phyloP scores from a whole-genome alignment of 2,329 filamentous ascomycete genomes.

The Ophiocordyceps sinensis region DNA sequence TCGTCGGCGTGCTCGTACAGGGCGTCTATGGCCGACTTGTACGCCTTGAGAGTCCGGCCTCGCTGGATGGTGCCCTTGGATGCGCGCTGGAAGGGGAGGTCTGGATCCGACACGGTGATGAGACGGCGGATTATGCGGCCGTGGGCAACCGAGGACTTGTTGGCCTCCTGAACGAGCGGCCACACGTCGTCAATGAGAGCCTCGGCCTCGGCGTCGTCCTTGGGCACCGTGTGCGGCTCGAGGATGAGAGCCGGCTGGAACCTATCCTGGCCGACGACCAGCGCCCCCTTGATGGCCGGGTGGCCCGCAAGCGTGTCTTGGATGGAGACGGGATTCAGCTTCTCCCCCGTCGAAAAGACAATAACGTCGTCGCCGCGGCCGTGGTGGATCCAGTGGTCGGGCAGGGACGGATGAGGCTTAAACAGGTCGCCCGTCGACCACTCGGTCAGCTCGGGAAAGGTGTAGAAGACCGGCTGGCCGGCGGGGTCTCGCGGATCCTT shows the following conservation, averaged over 20 bases:
- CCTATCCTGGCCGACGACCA: slow-evolving; percentile 26
- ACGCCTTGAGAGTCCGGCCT: slow-evolving; percentile 21
- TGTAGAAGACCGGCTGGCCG: slow-evolving; percentile 23
- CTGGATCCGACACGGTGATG: slow-evolving; percentile 21
- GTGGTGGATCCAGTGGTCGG: slow-evolving; percentile 18
- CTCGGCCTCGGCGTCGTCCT: slow-evolving; percentile 7
- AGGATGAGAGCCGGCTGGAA: slow-evolving; percentile 34
- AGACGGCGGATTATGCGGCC: slow-evolving; percentile 27
- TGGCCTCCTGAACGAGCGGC: slow-evolving; percentile 26
- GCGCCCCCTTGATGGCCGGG: slow-evolving; percentile 12
- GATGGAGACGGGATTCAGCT: slow-evolving; percentile 24
- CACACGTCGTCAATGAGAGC: slow-evolving; percentile 27
- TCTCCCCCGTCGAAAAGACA: slow-evolving; percentile 25
- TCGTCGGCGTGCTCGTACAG: slow-evolving; percentile 19
- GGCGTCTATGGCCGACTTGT: slow-evolving; percentile 26
- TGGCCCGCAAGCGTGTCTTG: slow-evolving; percentile 17
- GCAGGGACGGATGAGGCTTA: slow-evolving; percentile 17
- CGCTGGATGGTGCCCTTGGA: slow-evolving; percentile 32
- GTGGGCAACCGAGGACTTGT: slow-evolving; percentile 28
- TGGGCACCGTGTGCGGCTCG: slow-evolving; percentile 22
- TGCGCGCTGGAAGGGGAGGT: slow-evolving; percentile 27
- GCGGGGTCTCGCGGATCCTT: slow-evolving; percentile 7
- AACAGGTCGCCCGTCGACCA: slow-evolving; percentile 31
- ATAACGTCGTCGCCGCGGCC: slow-evolving; percentile 25
- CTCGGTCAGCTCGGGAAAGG: slow-evolving; percentile 24